Evolutionary conservation across 108 stramenopile genomes (phyloP).

Genomic region (Aurantiochytrium sp.): DNA sequence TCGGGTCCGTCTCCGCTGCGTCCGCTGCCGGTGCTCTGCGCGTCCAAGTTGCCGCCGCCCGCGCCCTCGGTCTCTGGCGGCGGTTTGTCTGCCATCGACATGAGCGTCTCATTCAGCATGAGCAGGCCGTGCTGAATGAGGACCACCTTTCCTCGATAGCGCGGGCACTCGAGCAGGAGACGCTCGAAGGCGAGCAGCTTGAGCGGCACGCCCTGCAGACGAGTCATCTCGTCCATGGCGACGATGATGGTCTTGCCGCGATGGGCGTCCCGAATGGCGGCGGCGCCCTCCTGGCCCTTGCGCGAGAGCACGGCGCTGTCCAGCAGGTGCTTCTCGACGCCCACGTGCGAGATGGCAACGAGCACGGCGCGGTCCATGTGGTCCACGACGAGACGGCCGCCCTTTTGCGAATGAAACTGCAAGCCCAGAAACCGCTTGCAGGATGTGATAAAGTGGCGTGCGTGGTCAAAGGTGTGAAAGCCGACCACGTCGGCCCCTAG

Average conservation of each 20-base stretch:
- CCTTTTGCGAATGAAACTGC: constrained; percentile 66
- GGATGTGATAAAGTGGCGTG: constrained; percentile 97
- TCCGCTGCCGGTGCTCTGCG: no score
- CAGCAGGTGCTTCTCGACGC: constrained; percentile 74
- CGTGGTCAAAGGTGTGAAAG: constrained; percentile 99
- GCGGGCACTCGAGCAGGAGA: constrained; percentile 82
- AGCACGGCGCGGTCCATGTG: constrained; percentile 81
- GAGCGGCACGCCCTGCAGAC: constrained; percentile 81
- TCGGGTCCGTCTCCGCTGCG: no score
- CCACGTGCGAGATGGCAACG: constrained; percentile 95
- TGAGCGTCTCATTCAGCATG: constrained; percentile 37
- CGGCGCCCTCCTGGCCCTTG: constrained; percentile 43
- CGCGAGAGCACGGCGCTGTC: not conserved
- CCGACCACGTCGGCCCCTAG: constrained; percentile 96
- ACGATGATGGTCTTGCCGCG: constrained; percentile 72
- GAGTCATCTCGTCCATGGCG: constrained; percentile 84
- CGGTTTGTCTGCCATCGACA: not conserved
- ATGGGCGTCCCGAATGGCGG: constrained; percentile 63
- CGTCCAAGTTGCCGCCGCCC: no score
- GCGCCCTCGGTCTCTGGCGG: constrained; percentile 70
- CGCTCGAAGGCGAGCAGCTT: constrained; percentile 93
- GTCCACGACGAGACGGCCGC: constrained; percentile 91
- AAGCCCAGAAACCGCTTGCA: constrained; percentile 96
- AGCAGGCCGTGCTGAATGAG: constrained; percentile 83
- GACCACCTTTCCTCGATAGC: constrained; percentile 80